A percentile compares a stretch with the other conserved stretches of the same genome.
Conservation (phyloP, 2,329 filamentous ascomycete species). For the Chaetomiaceae sp. region DNA sequence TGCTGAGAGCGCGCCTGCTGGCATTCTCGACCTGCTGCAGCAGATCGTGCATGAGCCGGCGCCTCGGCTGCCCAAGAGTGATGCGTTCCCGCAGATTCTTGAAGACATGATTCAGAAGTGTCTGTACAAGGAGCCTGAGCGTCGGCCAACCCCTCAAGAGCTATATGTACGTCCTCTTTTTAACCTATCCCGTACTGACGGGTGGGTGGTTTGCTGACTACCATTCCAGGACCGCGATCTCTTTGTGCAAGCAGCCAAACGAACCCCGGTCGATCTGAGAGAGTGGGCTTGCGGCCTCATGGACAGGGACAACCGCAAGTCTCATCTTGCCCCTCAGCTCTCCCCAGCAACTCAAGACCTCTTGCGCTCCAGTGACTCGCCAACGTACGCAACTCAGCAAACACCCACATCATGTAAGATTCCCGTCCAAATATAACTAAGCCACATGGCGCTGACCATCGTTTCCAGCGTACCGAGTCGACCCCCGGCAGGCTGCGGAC, state of each 20-base stretch:
- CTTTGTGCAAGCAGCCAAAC: slow-evolving; percentile 93
- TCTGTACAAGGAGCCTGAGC: slow-evolving; percentile 81
- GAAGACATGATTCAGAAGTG: slow-evolving; percentile 98
- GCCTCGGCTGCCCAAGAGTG: slow-evolving; percentile 89
- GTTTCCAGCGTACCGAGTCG: slow-evolving; percentile 42
- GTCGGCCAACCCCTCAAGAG: slow-evolving; percentile 86
- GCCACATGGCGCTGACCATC: slow-evolving; percentile 47
- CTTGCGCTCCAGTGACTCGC: slow-evolving; percentile 60
- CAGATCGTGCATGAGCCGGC: slow-evolving; percentile 97
- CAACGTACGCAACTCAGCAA: slow-evolving; percentile 46
- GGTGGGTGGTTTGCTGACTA: slow-evolving; percentile 26
- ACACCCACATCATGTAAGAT: slow-evolving; percentile 72
- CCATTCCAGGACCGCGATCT: slow-evolving; percentile 72
- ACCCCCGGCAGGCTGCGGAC: slow-evolving; percentile 49
- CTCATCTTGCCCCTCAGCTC: slow-evolving; percentile 77
- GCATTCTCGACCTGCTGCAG: slow-evolving; percentile 91
- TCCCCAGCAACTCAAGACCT: slow-evolving; percentile 75
- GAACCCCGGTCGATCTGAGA: slow-evolving; percentile 88
- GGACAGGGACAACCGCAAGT: slow-evolving; percentile 93
- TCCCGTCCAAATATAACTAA: slow-evolving; percentile 55
- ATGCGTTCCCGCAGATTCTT: slow-evolving; percentile 90
- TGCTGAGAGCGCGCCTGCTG: slow-evolving; percentile 77
- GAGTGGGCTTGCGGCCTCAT: slow-evolving; percentile 94
- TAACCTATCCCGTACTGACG: background rate
- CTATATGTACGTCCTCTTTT: slow-evolving; percentile 66